Conservation (phyloP, 306 rosid genomes). For the Lathyrus oleraceus region DNA sequence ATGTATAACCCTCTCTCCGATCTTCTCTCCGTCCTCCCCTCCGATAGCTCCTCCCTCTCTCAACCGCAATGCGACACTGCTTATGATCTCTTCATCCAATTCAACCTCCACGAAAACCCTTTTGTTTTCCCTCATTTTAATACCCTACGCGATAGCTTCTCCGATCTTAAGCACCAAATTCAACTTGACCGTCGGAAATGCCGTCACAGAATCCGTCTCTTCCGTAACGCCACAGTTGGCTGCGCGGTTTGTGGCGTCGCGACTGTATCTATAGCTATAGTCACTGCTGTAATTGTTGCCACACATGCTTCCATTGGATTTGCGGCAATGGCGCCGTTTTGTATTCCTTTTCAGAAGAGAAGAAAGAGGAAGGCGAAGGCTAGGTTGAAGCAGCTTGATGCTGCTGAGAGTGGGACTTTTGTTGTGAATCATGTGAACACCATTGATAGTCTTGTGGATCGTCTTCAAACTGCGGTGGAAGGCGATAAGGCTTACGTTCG, state of each 20-base stretch:
- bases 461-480: conserved; percentile 53
- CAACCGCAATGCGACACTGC: conserved; percentile 51
- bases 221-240: conserved; percentile 39
- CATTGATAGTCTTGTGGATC: conserved; percentile 55
- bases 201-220: conserved; percentile 48
- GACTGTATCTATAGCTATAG: conserved; percentile 32
- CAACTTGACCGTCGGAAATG: conserved; percentile 49
- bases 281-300: conserved; percentile 24
- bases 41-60: conserved; percentile 18
- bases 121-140: conserved; percentile 45
- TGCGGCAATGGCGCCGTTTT: neutral
- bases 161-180: conserved; percentile 50
- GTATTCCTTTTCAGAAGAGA: conserved; percentile 34
- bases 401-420: conserved; percentile 53
- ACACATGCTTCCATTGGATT: conserved; percentile 41
- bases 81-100: conserved; percentile 46
- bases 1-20: conserved; percentile 52
- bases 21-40: conserved; percentile 45
- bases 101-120: conserved; percentile 52
- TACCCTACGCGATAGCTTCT: conserved; percentile 43
- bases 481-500: conserved; percentile 48
- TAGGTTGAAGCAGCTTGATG: conserved; percentile 59
- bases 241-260: conserved; percentile 38
- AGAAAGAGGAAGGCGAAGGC: conserved; percentile 36
- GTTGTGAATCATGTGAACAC: conserved; percentile 53